A percentile compares a stretch with the other conserved stretches of the same genome.
phyloP scores from a whole-genome alignment of 768 basidiomycete species.

The Psilocybe sp. region DNA sequence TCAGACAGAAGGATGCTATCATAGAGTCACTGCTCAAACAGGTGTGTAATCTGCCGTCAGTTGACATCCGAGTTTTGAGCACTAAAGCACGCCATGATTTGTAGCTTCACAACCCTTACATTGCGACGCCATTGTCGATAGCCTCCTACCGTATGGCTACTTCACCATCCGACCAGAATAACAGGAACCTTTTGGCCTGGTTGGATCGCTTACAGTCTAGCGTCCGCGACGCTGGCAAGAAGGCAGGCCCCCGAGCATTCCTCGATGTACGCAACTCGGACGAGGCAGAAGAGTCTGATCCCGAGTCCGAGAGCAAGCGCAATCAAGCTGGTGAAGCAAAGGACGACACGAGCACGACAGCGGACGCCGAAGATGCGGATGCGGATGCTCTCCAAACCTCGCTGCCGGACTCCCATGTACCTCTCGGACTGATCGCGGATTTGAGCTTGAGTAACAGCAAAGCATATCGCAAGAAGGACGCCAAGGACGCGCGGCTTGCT shows the following conservation, averaged over 20 bases:
- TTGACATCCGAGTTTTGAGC: not conserved
- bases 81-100: conserved; percentile 3
- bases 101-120: conserved; percentile 78
- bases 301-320: conserved; percentile 30
- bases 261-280: conserved; percentile 34
- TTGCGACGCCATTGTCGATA: conserved; percentile 75
- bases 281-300: conserved; percentile 41
- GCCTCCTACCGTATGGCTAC: conserved; percentile 78
- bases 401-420: conserved; percentile 70
- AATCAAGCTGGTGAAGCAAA: conserved; percentile 17
- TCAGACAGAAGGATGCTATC: conserved; percentile 84
- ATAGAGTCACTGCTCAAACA: conserved; percentile 85
- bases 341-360: conserved; percentile 24
- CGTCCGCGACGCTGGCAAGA: conserved; percentile 46
- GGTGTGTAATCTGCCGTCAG: conserved; percentile 32
- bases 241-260: conserved; percentile 42
- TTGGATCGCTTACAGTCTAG: conserved; percentile 66
- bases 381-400: conserved; percentile 45
- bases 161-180: conserved; percentile 69
- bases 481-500: conserved; percentile 30
- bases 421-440: conserved; percentile 73
- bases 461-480: conserved; percentile 37
- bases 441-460: conserved; percentile 58
- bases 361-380: conserved; percentile 33
- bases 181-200: conserved; percentile 70